Conservation (phyloP, 1,139 yeast species). For the Yamadazyma triangularis region DNA sequence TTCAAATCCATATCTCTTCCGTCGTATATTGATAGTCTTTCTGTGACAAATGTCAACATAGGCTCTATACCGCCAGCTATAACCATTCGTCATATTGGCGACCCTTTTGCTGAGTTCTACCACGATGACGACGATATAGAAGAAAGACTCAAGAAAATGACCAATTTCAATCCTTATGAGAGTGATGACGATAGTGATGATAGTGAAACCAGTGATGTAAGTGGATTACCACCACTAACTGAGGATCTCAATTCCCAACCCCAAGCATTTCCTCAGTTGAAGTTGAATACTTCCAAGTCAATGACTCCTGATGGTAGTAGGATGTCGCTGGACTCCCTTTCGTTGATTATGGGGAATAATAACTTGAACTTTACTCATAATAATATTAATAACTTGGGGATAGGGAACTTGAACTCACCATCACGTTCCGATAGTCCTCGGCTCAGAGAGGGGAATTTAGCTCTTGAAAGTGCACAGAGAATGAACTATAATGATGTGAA, state of each 20-base stretch:
- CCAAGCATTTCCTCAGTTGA: constrained; percentile 6
- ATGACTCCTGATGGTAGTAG: constrained; percentile 10
- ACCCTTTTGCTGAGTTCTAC: constrained; percentile 87
- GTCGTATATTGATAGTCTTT: constrained; percentile 64
- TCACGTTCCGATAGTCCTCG: constrained; percentile 32
- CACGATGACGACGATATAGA: constrained; percentile 34
- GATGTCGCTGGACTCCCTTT: constrained; percentile 29
- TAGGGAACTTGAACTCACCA: constrained; percentile 22
- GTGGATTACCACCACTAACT: no score
- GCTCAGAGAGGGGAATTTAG: no score
- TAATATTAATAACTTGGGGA: constrained; percentile 32
- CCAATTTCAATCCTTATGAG: constrained; percentile 9
- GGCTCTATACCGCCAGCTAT: constrained; percentile 79
- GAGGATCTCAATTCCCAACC: constrained; percentile 1
- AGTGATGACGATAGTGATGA: constrained; percentile 19
- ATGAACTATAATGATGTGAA: no score
- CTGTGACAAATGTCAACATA: constrained; percentile 66
- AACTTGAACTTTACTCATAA: constrained; percentile 26
- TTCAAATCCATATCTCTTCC: constrained; percentile 64
- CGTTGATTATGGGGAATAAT: constrained; percentile 23
- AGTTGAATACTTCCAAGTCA: neutral
- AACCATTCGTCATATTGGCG: constrained; percentile 74
- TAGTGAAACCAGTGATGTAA: neutral
- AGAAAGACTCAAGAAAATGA: constrained; percentile 11
- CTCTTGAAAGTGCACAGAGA: no score